Conservation (phyloP, 116 monocot species). For the Zostera marina region DNA sequence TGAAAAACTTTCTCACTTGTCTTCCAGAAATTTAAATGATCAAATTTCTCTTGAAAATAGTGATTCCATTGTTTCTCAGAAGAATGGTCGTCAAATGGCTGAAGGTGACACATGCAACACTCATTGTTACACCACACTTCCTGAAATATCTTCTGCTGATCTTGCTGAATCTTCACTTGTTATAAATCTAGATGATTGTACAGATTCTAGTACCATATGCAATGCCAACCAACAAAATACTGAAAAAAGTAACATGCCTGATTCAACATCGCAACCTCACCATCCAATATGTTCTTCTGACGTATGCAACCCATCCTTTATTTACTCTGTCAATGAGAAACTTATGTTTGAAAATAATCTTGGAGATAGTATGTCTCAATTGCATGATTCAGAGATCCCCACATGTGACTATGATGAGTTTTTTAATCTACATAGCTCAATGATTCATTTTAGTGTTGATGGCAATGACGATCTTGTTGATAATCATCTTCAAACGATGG, state of each 20-base stretch:
- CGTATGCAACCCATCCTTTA: conserved; percentile 18
- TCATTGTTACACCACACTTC: conserved; percentile 6
- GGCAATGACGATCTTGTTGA: neutral
- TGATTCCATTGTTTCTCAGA: conserved; percentile 2
- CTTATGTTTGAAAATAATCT: conserved; percentile 7
- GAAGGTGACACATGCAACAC: conserved; percentile 13
- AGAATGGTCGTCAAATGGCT: conserved; percentile 11
- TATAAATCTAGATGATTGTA: conserved; percentile 12
- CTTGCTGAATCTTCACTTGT: conserved; percentile 7
- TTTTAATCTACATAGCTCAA: conserved; percentile 15
- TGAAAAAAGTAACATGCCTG: conserved; percentile 11
- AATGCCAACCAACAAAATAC: conserved; percentile 7
- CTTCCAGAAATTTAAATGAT: neutral
- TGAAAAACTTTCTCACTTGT: neutral
- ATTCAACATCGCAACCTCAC: neutral
- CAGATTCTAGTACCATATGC: conserved; percentile 7
- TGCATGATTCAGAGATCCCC: conserved; percentile 21
- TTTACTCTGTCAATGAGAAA: conserved; percentile 19
- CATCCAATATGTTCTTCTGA: conserved; percentile 15
- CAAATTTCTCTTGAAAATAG: conserved; percentile 6
- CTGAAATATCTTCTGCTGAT: neutral
- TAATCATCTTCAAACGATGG: conserved; percentile 4
- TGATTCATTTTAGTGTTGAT: conserved; percentile 7
- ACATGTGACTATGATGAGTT: conserved; percentile 16
- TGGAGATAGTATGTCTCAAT: conserved; percentile 3